These are phyloP conservation scores for Phaeosphaeria sp. DNA, from an alignment of 2,329 filamentous ascomycete genomes.

Conservation along the genomic window DNA sequence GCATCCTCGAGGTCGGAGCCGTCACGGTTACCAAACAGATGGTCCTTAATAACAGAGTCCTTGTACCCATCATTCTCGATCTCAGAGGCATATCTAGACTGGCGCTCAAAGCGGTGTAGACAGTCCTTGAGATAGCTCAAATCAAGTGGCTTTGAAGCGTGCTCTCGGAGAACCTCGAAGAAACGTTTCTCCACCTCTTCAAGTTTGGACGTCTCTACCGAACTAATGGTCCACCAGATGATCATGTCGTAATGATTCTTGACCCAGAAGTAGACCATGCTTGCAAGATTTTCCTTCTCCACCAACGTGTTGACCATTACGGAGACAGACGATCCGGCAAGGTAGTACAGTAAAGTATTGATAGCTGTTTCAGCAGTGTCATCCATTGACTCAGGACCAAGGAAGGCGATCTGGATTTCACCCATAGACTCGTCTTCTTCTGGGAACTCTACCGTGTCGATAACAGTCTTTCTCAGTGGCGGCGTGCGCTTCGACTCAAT, in stretches of 20 bases:
- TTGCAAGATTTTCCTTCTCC: slow-evolving; percentile 90
- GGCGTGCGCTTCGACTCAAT: slow-evolving; percentile 84
- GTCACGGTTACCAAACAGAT: slow-evolving; percentile 85
- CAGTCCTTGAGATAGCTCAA: slow-evolving; percentile 91
- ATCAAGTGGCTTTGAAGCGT: slow-evolving; percentile 80
- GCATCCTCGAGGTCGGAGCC: slow-evolving; percentile 61
- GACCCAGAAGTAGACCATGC: slow-evolving; percentile 79
- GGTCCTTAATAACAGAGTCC: slow-evolving; percentile 86
- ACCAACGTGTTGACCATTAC: slow-evolving; percentile 91
- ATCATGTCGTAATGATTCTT: slow-evolving; percentile 82
- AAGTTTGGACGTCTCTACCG: slow-evolving; percentile 86
- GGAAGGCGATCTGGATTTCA: slow-evolving; percentile 83
- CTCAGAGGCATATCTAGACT: slow-evolving; percentile 84
- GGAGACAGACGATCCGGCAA: slow-evolving; percentile 91
- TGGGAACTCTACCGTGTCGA: slow-evolving; percentile 87
- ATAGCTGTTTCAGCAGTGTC: slow-evolving; percentile 69
- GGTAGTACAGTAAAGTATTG: slow-evolving; percentile 80
- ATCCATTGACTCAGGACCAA: slow-evolving; percentile 83
- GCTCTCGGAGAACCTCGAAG: slow-evolving; percentile 81
- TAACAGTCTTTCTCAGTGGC: slow-evolving; percentile 70
- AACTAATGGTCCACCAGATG: slow-evolving; percentile 84
- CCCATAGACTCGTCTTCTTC: slow-evolving; percentile 96
- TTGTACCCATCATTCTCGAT: slow-evolving; percentile 81
- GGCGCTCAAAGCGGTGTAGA: slow-evolving; percentile 78
- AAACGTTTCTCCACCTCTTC: slow-evolving; percentile 84